Base-by-base conservation (phyloP, 495 filamentous ascomycete genomes). In the Penicillium riverlandense region DNA sequence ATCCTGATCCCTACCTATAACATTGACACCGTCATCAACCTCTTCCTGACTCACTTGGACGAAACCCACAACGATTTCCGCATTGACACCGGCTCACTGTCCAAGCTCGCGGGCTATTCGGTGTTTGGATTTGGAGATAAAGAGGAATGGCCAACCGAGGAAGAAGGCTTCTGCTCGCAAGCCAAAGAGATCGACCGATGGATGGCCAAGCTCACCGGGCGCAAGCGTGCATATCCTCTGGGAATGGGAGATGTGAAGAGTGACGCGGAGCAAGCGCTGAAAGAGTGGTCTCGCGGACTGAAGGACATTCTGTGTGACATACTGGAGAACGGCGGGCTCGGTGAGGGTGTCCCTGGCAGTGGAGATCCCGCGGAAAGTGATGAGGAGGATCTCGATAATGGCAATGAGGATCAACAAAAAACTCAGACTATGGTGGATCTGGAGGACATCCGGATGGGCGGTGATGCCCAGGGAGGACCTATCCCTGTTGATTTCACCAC, bases 61-160 rank as follows among this genome's bases (percentile, higher is more conserved):
- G 91, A 97, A 54, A 97, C 89, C 0, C 90, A 96, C 55, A 75
- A 96, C 65, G 91, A 97, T 62, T 96, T 96, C 67, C 82, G 91
- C 13, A 92, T 97, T 47, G 89, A 96, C 59, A 95, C 89, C 0
- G 83, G 86, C 1, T 84, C 92, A 0, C 62, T 97, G 35, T 82
- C 83, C 0, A 66, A 66, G 8, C 64, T 96, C 33, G 69, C 88
- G 4, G 91, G 91, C 9, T 97, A 94, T 55, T 86, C 85, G 0
- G 91, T 97, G 2, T 96, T 96, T 71, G 91, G 91, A 0, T 83
- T 96, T 52, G 91, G 91, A 13, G 91, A 97, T 58, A 79, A 77
- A 43, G 85, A 90, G 58, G 88, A 84, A 36, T 97, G 91, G 91
- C 86, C 88, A 2, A 87, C 83, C 0, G 88, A 90, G 54, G 82